Evolutionary conservation across 805 yeast species (phyloP).

Genomic region (Metschnikowia kofuensis): DNA sequence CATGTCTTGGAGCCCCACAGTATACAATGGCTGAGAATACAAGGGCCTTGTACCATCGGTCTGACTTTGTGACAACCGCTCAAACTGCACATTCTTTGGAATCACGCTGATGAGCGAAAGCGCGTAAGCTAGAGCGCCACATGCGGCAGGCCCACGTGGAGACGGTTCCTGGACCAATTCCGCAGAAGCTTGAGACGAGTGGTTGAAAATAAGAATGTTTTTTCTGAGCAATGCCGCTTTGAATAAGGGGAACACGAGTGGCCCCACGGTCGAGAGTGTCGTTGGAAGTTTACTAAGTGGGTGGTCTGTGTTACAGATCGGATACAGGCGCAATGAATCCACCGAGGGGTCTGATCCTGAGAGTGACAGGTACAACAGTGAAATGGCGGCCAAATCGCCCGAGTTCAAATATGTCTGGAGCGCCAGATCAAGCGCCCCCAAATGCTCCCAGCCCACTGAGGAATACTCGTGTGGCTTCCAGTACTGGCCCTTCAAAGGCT

Average conservation of each 20-base stretch:
- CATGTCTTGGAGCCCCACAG: constrained; percentile 57
- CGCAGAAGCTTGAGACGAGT: constrained; percentile 10
- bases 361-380: constrained; percentile 16
- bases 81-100: constrained; percentile 50
- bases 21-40: constrained; percentile 51
- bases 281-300: constrained; percentile 41
- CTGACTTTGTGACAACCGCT: constrained; percentile 6
- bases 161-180: constrained; percentile 10
- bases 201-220: constrained; percentile 40
- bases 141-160: constrained; percentile 12
- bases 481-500: constrained; percentile 29
- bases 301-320: constrained; percentile 29
- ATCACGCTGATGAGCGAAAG: constrained; percentile 59
- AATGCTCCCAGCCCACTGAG: constrained; percentile 45
- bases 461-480: constrained; percentile 43
- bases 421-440: constrained; percentile 29
- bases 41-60: constrained; percentile 14
- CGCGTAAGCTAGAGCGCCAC: constrained; percentile 53
- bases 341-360: constrained; percentile 6
- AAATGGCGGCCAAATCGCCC: constrained; percentile 20
- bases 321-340: constrained; percentile 17
- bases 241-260: constrained; percentile 62
- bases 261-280: constrained; percentile 55
- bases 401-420: constrained; percentile 22
- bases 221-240: constrained; percentile 59